Evolutionary conservation across 2,329 filamentous ascomycete species (phyloP).

Genomic region (Pseudogymnoascus verrucosus): DNA sequence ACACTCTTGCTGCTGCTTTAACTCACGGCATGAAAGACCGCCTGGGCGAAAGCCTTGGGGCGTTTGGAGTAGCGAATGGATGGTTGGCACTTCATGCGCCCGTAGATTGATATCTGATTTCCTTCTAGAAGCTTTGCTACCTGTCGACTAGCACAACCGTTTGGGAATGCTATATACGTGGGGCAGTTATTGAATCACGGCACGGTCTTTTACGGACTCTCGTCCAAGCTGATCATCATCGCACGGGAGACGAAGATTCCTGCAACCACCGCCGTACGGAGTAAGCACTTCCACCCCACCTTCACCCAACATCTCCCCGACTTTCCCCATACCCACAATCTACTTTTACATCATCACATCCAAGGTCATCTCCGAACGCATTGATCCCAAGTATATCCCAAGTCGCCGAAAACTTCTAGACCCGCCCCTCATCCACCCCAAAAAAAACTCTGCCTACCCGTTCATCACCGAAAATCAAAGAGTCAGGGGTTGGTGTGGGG

Average conservation of each 20-base stretch:
- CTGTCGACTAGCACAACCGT: too few relatives aligned
- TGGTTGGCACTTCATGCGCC: not conserved
- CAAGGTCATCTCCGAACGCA: not conserved
- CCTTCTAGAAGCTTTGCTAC: not conserved
- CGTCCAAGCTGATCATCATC: not conserved
- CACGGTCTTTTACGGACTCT: not conserved
- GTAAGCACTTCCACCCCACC: not conserved
- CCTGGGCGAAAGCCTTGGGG: not conserved
- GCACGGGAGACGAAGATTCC: not conserved
- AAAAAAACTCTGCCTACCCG: not conserved
- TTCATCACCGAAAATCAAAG: not conserved
- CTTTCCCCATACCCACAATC: not conserved
- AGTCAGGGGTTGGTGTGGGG: not conserved
- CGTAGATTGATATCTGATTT: not conserved
- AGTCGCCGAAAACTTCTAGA: not conserved
- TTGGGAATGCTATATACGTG: too few relatives aligned
- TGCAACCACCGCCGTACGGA: not conserved
- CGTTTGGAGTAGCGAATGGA: too few relatives aligned
- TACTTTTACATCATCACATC: not conserved
- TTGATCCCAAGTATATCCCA: not conserved
- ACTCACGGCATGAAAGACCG: not conserved
- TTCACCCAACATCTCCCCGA: not conserved
- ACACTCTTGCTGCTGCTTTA: not conserved
- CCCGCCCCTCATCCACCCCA: not conserved
- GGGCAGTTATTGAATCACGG: too few relatives aligned